Base-by-base conservation (phyloP, 2,329 filamentous ascomycete genomes). In the Stagonosporopsis rhizophila region DNA sequence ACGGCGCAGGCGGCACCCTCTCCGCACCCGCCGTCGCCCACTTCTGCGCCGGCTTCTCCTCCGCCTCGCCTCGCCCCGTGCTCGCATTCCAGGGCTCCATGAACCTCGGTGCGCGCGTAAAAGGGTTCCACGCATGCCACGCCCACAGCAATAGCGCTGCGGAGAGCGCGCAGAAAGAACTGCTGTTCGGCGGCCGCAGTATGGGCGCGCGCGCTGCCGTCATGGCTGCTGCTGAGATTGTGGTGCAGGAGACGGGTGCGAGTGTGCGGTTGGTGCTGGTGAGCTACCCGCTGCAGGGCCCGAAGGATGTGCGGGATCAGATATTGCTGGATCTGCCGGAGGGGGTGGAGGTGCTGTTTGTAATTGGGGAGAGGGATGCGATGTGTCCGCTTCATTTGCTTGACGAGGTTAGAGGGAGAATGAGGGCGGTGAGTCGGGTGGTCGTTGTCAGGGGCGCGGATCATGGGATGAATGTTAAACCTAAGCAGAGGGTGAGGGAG, bases 191-290 rank as follows among this genome's bases (percentile, higher is more conserved):
- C 1, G 78, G 79, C 2, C 61, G 78, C 3, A 79, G 77, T 38
- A 80, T 80, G 78, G 78, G 79, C 8, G 74, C 78, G 9, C 68
- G 78, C 15, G 78, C 79, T 4, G 78, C 78, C 3, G 73, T 75
- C 5, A 69, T 78, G 15, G 73, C 78, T 3, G 74, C 73, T 11
- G 34, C 35, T 2, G 40, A 49, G 45, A 8, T 45, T 1, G 1
- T n/a, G 3, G 40, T 19, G 25, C 38, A 35, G 11, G 14, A n/a
- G 11, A 11, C 6, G 28, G 12, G 28, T 2, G 28, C 3, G 6
- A 15, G 3, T 55, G 14, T 61, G 12, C 53, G 64, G 4, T 50
- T 80, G 22, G 60, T 80, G 1, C 68, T 80, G 1, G 72, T 78
- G 1, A 78, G 73, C 23, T 81, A 79, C 53, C 78, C 78, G 2